Evolutionary conservation across 148 eudicot species (phyloP).

Genomic region (Vaccinium myrtillus): DNA sequence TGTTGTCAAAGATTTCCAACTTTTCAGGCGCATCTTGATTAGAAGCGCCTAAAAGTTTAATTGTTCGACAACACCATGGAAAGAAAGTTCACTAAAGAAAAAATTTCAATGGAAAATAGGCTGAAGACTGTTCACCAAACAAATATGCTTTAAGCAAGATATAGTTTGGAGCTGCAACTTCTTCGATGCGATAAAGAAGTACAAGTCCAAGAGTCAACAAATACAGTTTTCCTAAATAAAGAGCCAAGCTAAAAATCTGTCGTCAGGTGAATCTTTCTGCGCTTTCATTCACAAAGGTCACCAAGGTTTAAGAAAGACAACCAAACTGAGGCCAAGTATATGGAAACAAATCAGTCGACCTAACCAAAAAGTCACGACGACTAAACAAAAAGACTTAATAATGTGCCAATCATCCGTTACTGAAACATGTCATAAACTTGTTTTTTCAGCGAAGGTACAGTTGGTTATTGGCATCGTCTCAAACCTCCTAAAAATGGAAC

Average conservation of each 20-base stretch:
- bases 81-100: not conserved
- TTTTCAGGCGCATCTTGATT: not conserved
- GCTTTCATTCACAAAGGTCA: not conserved
- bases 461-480: not conserved
- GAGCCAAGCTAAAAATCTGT: not conserved
- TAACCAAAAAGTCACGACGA: not conserved
- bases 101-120: not conserved
- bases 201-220: not conserved
- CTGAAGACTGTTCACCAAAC: not conserved
- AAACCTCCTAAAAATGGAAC: not conserved
- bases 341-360: not conserved
- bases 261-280: not conserved
- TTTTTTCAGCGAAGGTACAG: not conserved
- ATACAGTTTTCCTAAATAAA: not conserved
- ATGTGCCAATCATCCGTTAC: not conserved
- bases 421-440: not conserved
- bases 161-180: not conserved
- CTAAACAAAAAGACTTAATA: not conserved
- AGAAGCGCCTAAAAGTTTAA: not conserved
- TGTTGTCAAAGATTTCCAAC: not conserved
- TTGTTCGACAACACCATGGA: not conserved
- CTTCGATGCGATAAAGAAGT: not conserved
- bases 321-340: not conserved
- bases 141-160: not conserved
- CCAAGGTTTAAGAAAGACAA: not conserved